phyloP scores from a whole-genome alignment of 495 filamentous ascomycete genomes.

The Chaetomium cochliodes region DNA sequence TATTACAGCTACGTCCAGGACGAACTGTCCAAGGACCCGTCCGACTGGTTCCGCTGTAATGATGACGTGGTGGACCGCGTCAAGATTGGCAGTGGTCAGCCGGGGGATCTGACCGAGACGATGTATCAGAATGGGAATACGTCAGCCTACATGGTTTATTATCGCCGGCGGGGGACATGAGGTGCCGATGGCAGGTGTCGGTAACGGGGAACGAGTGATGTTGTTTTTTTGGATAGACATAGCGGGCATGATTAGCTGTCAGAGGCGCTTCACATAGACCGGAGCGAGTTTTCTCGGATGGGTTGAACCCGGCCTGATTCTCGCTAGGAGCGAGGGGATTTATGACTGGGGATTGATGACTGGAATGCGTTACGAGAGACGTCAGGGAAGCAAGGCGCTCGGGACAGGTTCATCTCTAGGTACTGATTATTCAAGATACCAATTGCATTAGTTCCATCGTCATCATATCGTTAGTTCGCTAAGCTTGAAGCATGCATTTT shows the following conservation, averaged over 20 bases:
- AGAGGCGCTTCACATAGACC: background rate
- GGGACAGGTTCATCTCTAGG: background rate
- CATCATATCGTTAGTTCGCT: background rate
- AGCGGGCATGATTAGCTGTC: background rate
- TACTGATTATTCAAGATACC: constrained; percentile 8
- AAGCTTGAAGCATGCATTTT: background rate
- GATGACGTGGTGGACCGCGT: constrained; percentile 33
- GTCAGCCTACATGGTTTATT: constrained; percentile 36
- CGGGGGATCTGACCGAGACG: constrained; percentile 23
- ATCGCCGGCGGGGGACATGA: constrained; percentile 27
- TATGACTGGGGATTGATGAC: no score
- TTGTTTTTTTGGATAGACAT: background rate
- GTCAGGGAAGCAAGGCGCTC: constrained; percentile 5
- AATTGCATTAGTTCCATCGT: background rate
- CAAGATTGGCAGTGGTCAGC: constrained; percentile 26
- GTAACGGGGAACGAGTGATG: background rate
- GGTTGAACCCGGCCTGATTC: no score
- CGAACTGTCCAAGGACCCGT: constrained; percentile 28
- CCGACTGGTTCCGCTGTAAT: constrained; percentile 39
- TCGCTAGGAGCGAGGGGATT: background rate
- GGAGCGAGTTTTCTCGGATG: background rate
- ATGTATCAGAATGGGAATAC: constrained; percentile 28
- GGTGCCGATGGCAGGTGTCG: no score
- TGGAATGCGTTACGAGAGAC: background rate
- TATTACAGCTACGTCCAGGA: constrained; percentile 45